Base-by-base conservation (phyloP, 1,139 yeast genomes). In the Hansenula sp. region DNA sequence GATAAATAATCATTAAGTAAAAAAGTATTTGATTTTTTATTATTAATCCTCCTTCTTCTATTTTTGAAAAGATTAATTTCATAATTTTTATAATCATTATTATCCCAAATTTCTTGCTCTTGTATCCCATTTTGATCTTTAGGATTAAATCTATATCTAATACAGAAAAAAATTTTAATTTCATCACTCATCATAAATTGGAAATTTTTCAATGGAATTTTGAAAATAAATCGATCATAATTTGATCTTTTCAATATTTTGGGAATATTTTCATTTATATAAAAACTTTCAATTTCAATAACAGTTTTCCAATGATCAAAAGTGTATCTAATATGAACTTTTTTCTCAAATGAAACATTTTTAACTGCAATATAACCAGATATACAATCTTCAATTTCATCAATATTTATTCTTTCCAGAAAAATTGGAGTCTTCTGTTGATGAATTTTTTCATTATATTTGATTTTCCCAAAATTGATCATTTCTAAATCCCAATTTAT, bases 341-440 rank as follows among this genome's bases (percentile, higher is more conserved):
- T 61, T 65, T 88, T 88, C 44, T 79, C 75, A 62, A 73, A 88
- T 1, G 85, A 71, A 17, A 86, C 39, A 62, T 88, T 88, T 56
- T 76, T 74, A 25, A 84, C 96, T 12, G 87, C 90, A 36, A 87
- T 73, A 49, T 81, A 81, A 3, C 96, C 96, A 47, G 79, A 63
- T n/a, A 88, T 63, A 42, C 68, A 70, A 51, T 71, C 70, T 48
- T 77, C 76, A 52, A 82, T 81, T 8, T 76, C 65, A 25, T 84
- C 74, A 41, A 88, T 67, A 51, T 79, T 78, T 13, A 87, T 60
- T 44, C 79, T 72, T 56, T 88, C 96, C 47, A 87, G 64, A 52
- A 81, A 83, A 13, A 86, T 81, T 38, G 77, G 72, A 28, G 62
- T 61, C 15, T 64, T 63, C 16, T 24, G 17, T 9, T 64, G 54